A percentile compares a stretch with the other conserved stretches of the same genome.
Conservation (phyloP, 1,139 yeast species). For the Suhomyces guaymorum region DNA sequence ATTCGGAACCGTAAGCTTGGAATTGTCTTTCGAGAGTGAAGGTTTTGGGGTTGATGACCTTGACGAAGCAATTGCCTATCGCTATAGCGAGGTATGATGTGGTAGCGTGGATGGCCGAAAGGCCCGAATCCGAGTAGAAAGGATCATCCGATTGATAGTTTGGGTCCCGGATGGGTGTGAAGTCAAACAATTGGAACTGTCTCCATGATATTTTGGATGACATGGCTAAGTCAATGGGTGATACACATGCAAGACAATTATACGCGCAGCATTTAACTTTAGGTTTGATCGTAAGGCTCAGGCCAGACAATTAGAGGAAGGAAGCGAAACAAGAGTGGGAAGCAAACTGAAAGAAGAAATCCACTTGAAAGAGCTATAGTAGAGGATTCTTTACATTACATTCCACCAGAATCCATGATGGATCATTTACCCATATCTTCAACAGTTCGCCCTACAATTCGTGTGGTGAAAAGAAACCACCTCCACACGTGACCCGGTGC, state of each 20-base stretch:
- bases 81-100: slow-evolving; percentile 60
- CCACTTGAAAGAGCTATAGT: too few species aligned
- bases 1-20: slow-evolving; percentile 64
- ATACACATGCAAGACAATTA: not conserved
- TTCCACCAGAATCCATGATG: too few species aligned
- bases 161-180: slow-evolving; percentile 84
- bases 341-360: too few species aligned
- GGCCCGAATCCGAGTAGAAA: slow-evolving; percentile 75
- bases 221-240: too few species aligned
- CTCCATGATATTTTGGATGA: slow-evolving; percentile 58
- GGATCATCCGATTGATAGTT: slow-evolving; percentile 60
- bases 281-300: too few species aligned
- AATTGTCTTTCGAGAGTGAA: slow-evolving; percentile 52
- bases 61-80: slow-evolving; percentile 53
- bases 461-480: too few species aligned
- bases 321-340: not conserved
- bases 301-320: not conserved
- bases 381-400: too few species aligned
- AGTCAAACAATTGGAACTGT: slow-evolving; percentile 85
- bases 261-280: not conserved
- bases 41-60: slow-evolving; percentile 51
- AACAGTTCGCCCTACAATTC: too few species aligned
- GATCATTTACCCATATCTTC: not conserved
- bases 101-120: slow-evolving; percentile 62
- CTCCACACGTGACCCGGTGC: slow-evolving; percentile 1